Evolutionary conservation across 2,329 filamentous ascomycete genomes (phyloP).

Genomic region (Exophiala phaeomuriformis): DNA sequence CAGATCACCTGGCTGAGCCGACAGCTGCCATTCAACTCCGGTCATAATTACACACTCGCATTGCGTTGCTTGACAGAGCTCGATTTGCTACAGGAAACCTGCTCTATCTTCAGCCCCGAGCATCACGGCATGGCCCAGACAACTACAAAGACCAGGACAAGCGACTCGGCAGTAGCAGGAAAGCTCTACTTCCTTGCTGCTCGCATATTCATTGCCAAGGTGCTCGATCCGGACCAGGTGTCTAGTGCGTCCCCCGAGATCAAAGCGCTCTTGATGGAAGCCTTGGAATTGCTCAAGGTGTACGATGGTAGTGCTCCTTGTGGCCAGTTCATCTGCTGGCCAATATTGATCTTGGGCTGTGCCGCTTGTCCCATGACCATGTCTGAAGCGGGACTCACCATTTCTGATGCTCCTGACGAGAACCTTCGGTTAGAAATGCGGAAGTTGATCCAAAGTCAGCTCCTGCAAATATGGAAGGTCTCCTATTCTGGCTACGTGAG

Average conservation of each 20-base stretch:
- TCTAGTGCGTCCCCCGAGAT: slow-evolving; percentile 8
- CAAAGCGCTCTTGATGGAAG: slow-evolving; percentile 3
- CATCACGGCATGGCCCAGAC: neutral
- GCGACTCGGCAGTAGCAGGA: slow-evolving; percentile 12
- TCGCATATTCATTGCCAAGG: slow-evolving; percentile 14
- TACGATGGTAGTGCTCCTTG: slow-evolving; percentile 13
- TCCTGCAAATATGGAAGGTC: slow-evolving; percentile 19
- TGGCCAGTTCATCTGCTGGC: slow-evolving; percentile 22
- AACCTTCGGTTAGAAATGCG: slow-evolving; percentile 7
- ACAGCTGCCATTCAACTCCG: slow-evolving; percentile 7
- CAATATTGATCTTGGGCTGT: slow-evolving; percentile 19
- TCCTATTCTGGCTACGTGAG: slow-evolving; percentile 21
- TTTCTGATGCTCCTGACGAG: neutral
- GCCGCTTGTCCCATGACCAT: slow-evolving; percentile 11
- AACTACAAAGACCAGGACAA: neutral
- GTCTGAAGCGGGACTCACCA: neutral
- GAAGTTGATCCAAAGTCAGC: slow-evolving; percentile 8
- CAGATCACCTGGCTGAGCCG: slow-evolving; percentile 21
- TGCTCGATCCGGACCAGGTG: slow-evolving; percentile 10
- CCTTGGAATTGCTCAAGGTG: slow-evolving; percentile 4
- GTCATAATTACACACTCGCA: slow-evolving; percentile 11
- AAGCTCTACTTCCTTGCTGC: slow-evolving; percentile 18
- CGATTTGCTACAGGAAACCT: slow-evolving; percentile 3
- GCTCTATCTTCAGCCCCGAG: slow-evolving; percentile 1
- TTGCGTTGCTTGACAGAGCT: slow-evolving; percentile 14